Evolutionary conservation across 148 eudicot genomes (phyloP), one percentile per base, ranked within the genome.

Genomic region (Talinum fruticosum): DNA sequence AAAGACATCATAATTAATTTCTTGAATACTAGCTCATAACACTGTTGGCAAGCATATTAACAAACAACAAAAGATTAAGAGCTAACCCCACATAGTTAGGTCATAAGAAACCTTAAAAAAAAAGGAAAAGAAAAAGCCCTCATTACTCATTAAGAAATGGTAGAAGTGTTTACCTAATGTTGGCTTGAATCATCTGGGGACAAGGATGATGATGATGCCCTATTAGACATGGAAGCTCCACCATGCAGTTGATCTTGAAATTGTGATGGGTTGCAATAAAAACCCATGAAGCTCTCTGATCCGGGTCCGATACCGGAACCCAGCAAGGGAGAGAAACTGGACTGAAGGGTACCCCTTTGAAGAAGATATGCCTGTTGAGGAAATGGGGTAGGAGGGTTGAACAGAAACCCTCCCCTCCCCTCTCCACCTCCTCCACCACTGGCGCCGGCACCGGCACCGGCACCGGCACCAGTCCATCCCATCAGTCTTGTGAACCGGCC

Each of bases 321-420:
- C 68, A 77, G 77, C 38, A 81, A 64, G 8, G 69, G 73, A 70
- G 83, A 51, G 29, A 49, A 80, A 74, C 73, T 82, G 79, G 87
- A 85, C 85, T 85, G 85, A 82, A 85, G 87, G 83, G 87, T 77
- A 79, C 85, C 85, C 87, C 87, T 73, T 74, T 84, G 81, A 28
- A 78, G 72, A 69, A 21, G 49, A 79, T 21, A 33, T 8, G 74
- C 70, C 72, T 79, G 82, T 66, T 71, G 72, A 45, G 71, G 68
- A 23, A 59, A 41, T 26, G 77, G 37, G 24, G 73, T 45, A 38
- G 62, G 29, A 53, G 73, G 57, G 69, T 80, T 75, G 18, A 72
- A 79, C 38, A 83, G 15, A 24, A 79, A n/a, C 44, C 80, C 77
- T 19, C 78, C 78, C 61, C 84, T 78, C 16, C 66, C 74, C 8